These are phyloP conservation scores for Piloderma croceum DNA, from an alignment of 768 basidiomycete genomes.

Conservation along the genomic window DNA sequence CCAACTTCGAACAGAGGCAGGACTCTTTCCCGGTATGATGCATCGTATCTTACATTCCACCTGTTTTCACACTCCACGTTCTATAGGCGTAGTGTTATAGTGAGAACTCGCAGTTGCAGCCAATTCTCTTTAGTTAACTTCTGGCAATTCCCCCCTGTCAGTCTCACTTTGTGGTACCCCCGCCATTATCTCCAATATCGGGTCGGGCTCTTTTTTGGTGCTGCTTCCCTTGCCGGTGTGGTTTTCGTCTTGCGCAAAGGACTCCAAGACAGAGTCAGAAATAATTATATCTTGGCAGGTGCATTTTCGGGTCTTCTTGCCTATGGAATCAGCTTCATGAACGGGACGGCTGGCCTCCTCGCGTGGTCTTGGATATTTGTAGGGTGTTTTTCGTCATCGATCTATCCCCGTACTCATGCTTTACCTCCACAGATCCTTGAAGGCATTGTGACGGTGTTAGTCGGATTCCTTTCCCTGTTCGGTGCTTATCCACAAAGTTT, in stretches of 20 bases:
- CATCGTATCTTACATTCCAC: too few relatives aligned
- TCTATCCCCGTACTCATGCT: neutral
- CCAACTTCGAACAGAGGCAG: too few relatives aligned
- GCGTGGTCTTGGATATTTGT: constrained; percentile 73
- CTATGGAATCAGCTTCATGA: constrained; percentile 50
- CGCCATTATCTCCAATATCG: constrained; percentile 55
- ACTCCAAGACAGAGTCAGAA: too few relatives aligned
- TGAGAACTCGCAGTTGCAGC: too few relatives aligned
- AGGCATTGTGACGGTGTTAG: constrained; percentile 54
- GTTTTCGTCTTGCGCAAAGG: neutral
- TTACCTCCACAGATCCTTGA: constrained; percentile 46
- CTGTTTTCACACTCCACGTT: too few relatives aligned
- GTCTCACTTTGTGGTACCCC: constrained; percentile 66
- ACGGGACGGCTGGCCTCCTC: constrained; percentile 35
- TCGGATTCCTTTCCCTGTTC: constrained; percentile 48
- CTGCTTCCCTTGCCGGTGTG: constrained; percentile 35
- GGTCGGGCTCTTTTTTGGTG: constrained; percentile 59
- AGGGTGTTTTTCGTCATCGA: constrained; percentile 13
- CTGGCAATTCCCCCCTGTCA: too few relatives aligned
- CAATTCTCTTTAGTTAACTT: too few relatives aligned
- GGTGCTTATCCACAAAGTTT: constrained; percentile 24
- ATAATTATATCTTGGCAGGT: too few relatives aligned
- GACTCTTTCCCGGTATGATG: constrained; percentile 72
- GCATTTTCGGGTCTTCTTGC: constrained; percentile 60
- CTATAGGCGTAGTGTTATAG: too few relatives aligned